Percentiles rank a stretch among this genome's conserved stretches.
phyloP scores from a whole-genome alignment of 169 alveolate genomes.

The Plasmodium cynomolgi region DNA sequence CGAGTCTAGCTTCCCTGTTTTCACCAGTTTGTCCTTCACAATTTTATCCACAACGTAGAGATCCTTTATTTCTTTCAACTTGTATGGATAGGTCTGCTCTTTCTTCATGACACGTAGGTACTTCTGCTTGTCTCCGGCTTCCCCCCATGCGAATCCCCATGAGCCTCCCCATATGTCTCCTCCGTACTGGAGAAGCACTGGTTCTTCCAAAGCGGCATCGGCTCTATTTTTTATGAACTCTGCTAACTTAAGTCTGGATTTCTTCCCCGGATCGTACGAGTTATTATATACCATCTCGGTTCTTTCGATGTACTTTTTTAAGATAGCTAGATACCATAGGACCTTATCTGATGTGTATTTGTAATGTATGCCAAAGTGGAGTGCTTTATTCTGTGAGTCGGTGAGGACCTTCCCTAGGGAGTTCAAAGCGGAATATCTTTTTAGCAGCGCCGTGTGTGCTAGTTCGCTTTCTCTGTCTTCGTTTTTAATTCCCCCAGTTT shows the following conservation, averaged over 20 bases:
- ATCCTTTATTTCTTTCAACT: conserved; percentile 27
- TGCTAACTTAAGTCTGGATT: neutral
- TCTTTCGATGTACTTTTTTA: conserved; percentile 2
- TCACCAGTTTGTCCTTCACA: neutral
- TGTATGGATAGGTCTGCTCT: conserved; percentile 22
- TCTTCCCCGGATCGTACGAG: neutral
- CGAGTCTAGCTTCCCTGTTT: neutral
- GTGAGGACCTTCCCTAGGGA: neutral
- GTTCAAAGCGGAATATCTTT: neutral
- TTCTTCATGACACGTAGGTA: conserved; percentile 9
- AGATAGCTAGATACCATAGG: neutral
- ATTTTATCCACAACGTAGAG: conserved; percentile 21
- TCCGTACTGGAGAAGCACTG: conserved; percentile 22
- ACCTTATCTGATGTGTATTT: conserved; percentile 6
- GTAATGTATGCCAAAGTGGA: neutral
- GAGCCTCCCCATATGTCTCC: neutral
- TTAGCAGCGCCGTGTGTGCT: neutral
- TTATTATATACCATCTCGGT: conserved; percentile 6
- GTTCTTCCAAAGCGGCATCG: too few relatives aligned
- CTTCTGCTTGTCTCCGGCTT: conserved; percentile 3
- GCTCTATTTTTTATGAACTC: neutral
- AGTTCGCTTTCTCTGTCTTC: neutral
- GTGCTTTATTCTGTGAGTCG: neutral
- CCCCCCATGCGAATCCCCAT: conserved; percentile 8
- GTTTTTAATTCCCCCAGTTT: conserved; percentile 1